A percentile compares a stretch with the other conserved stretches of the same genome.
phyloP scores from a whole-genome alignment of 2,329 filamentous ascomycete genomes.

The Neofusicoccum cordaticola region DNA sequence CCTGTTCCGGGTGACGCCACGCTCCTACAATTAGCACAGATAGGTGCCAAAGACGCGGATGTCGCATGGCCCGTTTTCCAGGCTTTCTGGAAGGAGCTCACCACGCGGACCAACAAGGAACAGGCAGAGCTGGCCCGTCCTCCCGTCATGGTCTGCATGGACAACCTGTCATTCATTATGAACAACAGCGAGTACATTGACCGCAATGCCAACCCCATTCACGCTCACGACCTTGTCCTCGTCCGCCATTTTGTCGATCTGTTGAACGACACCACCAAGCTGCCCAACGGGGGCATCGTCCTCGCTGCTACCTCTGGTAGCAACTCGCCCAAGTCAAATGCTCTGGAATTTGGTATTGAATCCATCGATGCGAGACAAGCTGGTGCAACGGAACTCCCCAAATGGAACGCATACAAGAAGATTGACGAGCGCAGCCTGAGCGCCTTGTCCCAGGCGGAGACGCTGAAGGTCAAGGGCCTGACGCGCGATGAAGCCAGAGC shows the following conservation, averaged over 20 bases:
- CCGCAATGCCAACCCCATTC: constrained; percentile 68
- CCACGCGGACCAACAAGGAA: constrained; percentile 40
- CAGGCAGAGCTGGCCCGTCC: constrained; percentile 46
- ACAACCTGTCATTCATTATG: constrained; percentile 82
- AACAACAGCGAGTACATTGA: constrained; percentile 71
- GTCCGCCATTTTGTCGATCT: constrained; percentile 72
- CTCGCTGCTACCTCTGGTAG: constrained; percentile 71
- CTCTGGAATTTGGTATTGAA: constrained; percentile 66
- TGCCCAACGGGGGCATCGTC: constrained; percentile 74
- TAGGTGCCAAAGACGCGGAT: constrained; percentile 71
- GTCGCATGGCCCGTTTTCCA: constrained; percentile 77
- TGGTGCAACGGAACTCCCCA: constrained; percentile 30
- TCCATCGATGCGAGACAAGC: constrained; percentile 44
- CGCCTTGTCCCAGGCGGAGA: constrained; percentile 42
- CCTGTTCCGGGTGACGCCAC: constrained; percentile 57
- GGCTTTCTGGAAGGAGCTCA: constrained; percentile 78
- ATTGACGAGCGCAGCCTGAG: constrained; percentile 54
- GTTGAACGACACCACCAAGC: constrained; percentile 49
- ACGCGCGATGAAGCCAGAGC: constrained; percentile 71
- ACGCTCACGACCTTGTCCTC: constrained; percentile 79
- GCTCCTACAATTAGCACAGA: constrained; percentile 64
- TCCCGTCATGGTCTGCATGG: constrained; percentile 71
- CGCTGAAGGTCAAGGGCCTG: constrained; percentile 63
- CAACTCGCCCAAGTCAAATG: constrained; percentile 64
- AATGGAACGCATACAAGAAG: constrained; percentile 52